Base-by-base conservation (phyloP, 2,329 filamentous ascomycete genomes). In the Botrytis byssoidea region DNA sequence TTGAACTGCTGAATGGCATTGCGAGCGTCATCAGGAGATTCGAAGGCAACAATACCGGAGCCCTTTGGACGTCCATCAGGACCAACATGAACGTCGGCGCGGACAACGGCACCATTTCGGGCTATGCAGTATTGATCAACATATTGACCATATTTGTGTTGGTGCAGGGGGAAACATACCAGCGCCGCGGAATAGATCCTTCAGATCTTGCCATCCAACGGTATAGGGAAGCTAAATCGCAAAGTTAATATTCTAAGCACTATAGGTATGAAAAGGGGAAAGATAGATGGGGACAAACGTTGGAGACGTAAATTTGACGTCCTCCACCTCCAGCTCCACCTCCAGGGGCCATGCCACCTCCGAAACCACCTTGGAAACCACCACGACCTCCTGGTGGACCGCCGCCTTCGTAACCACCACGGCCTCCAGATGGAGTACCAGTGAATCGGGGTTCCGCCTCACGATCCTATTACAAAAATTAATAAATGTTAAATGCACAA, bases 1-100 rank as follows among this genome's bases (percentile, higher is more conserved):
- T 98, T 98, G 87, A 98, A 99, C 79, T 98, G 95, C 81, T 94
- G 91, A 77, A 99, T 99, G 35, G 96, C 96, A 81, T 94, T 97
- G 77, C 94, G 93, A 60, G 96, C 95, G 83, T 99, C 96, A 74
- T 98, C 95, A 1, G 94, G 90, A 74, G 91, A 95, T 83, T 99
- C 96, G 82, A 98, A 99, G 60, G 96, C 94, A 75, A 99, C 96
- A 74, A 98, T 97, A 77, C 96, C 96, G 69, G 96, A 97, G 72
- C 96, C 96, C 86, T 98, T 99, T 67, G 96, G 94, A 77, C 95
- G 91, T 76, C 96, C 95, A 80, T 97, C 95, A 20, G 93, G 93
- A 72, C 95, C 93, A 75, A 93, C 87, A 83, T 99, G 95, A 74
- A 99, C 95, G 84, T 99, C 96, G 77, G 96, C 96, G 82, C 96